Evolutionary conservation across 2,329 filamentous ascomycete genomes (phyloP), one percentile per base, ranked within the genome.

Genomic region (Trichoderma sp.): DNA sequence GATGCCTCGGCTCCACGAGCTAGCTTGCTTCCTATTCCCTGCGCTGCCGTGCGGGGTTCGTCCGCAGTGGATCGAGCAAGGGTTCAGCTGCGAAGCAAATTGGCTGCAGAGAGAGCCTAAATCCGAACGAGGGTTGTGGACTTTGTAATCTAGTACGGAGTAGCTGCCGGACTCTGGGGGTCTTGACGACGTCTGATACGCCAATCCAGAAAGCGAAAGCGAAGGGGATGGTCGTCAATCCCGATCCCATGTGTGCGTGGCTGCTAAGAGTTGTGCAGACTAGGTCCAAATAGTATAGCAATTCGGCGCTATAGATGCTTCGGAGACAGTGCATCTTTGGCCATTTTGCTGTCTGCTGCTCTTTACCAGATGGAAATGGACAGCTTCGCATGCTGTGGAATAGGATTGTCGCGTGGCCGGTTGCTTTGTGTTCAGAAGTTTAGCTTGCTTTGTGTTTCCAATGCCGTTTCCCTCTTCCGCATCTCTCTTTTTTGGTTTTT

Each of bases 1-100:
- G 57, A 69, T 69, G 67, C 67, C 67, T 69, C 67, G 67, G 67
- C 67, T 61, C 67, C n/a, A 26, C 50, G 47, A 26, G 63, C 65
- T 59, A 26, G 28, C 36, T 28, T 17, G 36, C 57, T 39, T 57
- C 39, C 66, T 43, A 68, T 68, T 28, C 23, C 26, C 47, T 36
- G 34, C 34, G 34, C 55, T 61, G 47, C 47, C 65, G 65, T 68
- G 66, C 55, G 67, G 67, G 67, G 67, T 68, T 68, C 66, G 57
- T 68, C 57, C 66, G 39, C 39, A 20, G 67, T 69, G 67, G 67
- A 62, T 62, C 55, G 28, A n/a, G 36, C 55, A 32, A 47, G 66
- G 66, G 62, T 50, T 28, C 26, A 34, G 62, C 39, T 50, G 62
- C 26, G 26, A 32, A 59, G 39, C 17, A 50, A 28, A 64, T 32